phyloP scores from a whole-genome alignment of 2,329 filamentous ascomycete species.

The Exophiala xenobiotica region DNA sequence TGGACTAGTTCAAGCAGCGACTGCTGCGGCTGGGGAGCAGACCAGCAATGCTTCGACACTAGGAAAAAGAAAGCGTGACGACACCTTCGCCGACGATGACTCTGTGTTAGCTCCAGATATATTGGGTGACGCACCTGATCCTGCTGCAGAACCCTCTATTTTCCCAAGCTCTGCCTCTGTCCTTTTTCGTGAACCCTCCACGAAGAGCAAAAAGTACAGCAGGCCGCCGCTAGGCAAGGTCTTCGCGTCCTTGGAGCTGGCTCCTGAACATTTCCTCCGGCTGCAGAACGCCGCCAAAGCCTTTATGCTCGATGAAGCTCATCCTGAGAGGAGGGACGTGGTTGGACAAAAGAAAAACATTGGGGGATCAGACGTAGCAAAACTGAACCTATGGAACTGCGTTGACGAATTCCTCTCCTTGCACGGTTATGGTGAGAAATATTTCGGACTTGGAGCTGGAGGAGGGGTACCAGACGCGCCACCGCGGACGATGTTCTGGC shows the following conservation, averaged over 20 bases:
- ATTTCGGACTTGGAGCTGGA: conserved; percentile 41
- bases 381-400: conserved; percentile 56
- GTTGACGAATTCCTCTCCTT: conserved; percentile 54
- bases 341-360: conserved; percentile 55
- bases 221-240: conserved; percentile 59
- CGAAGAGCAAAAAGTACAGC: conserved; percentile 55
- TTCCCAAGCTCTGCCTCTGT: conserved; percentile 54
- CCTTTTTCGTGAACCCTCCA: conserved; percentile 51
- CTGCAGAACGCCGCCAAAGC: conserved; percentile 56
- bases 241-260: conserved; percentile 56
- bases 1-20: conserved; percentile 47
- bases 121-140: conserved; percentile 37
- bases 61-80: conserved; percentile 42
- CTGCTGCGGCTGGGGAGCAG: conserved; percentile 42
- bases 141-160: conserved; percentile 11
- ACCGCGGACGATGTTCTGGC: conserved; percentile 52
- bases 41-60: conserved; percentile 32
- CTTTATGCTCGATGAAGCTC: conserved; percentile 57
- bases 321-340: conserved; percentile 57
- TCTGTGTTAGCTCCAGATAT: conserved; percentile 35
- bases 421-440: conserved; percentile 53
- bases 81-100: conserved; percentile 37
- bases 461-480: conserved; percentile 39
- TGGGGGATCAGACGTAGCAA: conserved; percentile 57
- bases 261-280: conserved; percentile 56